A percentile compares a stretch with the other conserved stretches of the same genome.
Evolutionary conservation across 306 rosid genomes (phyloP).

Genomic region (Castanea mollissima): DNA sequence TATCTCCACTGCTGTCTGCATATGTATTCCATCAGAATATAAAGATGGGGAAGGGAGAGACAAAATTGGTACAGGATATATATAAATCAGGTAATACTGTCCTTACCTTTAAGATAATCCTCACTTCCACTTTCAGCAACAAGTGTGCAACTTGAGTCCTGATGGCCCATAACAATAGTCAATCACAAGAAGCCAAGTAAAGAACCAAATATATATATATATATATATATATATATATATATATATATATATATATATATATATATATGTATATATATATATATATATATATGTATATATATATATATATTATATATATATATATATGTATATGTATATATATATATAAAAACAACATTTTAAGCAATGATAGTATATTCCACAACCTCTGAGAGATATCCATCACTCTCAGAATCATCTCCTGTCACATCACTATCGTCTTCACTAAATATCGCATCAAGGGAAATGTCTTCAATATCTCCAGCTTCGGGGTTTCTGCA

Average conservation of each 20-base stretch:
- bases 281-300: not conserved
- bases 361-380: conserved; percentile 8
- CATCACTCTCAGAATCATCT: conserved; percentile 81
- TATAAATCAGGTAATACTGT: conserved; percentile 17
- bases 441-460: conserved; percentile 58
- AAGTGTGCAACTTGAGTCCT: conserved; percentile 49
- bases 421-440: conserved; percentile 51
- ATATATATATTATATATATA: too few species aligned
- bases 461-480: conserved; percentile 40
- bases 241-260: too few species aligned
- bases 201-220: conserved; percentile 4
- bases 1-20: conserved; percentile 43
- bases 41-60: not conserved
- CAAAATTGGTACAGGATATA: not conserved
- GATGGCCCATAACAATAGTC: conserved; percentile 24
- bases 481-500: conserved; percentile 49
- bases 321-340: too few species aligned
- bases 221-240: too few species aligned
- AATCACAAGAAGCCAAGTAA: conserved; percentile 13
- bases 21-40: conserved; percentile 22
- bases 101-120: conserved; percentile 46
- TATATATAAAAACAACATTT: not conserved
- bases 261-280: not conserved
- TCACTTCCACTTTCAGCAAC: conserved; percentile 35
- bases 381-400: conserved; percentile 82